Conservation (phyloP, 2,329 filamentous ascomycete genomes). For the Myriangium duriaei region DNA sequence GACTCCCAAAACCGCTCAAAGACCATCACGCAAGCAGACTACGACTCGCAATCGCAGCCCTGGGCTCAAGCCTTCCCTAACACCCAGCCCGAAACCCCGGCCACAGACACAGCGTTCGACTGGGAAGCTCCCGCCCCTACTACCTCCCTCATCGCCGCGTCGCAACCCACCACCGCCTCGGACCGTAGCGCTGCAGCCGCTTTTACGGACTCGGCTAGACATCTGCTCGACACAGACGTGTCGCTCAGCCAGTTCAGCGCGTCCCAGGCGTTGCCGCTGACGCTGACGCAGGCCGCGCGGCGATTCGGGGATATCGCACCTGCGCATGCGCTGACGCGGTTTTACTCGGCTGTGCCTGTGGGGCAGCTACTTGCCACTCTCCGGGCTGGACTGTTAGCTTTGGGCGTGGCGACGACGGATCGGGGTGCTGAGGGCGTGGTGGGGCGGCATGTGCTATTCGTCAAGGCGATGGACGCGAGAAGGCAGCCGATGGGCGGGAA, state of each 20-base stretch:
- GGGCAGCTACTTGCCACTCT: conserved; percentile 68
- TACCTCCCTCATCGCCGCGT: conserved; percentile 30
- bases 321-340: conserved; percentile 73
- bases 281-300: conserved; percentile 77
- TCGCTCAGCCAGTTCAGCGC: conserved; percentile 73
- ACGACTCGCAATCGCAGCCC: conserved; percentile 16
- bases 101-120: conserved; percentile 62
- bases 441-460: conserved; percentile 48
- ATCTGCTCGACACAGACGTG: conserved; percentile 71
- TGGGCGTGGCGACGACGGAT: conserved; percentile 62
- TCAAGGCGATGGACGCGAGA: conserved; percentile 62
- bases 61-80: conserved; percentile 48
- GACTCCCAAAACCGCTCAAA: conserved; percentile 27
- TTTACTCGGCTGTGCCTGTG: conserved; percentile 73
- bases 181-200: conserved; percentile 23
- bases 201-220: conserved; percentile 33
- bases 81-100: conserved; percentile 74
- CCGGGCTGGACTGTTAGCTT: conserved; percentile 65
- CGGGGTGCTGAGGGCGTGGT: conserved; percentile 22
- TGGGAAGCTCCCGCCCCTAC: conserved; percentile 62
- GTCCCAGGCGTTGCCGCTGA: conserved; percentile 64
- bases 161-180: conserved; percentile 34
- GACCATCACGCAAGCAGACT: conserved; percentile 18
- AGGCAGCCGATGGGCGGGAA: conserved; percentile 63
- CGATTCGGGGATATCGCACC: conserved; percentile 87